A percentile compares a stretch with the other conserved stretches of the same genome.
Conservation (phyloP, 2,329 filamentous ascomycete genomes). For the Cytospora paraplurivora region DNA sequence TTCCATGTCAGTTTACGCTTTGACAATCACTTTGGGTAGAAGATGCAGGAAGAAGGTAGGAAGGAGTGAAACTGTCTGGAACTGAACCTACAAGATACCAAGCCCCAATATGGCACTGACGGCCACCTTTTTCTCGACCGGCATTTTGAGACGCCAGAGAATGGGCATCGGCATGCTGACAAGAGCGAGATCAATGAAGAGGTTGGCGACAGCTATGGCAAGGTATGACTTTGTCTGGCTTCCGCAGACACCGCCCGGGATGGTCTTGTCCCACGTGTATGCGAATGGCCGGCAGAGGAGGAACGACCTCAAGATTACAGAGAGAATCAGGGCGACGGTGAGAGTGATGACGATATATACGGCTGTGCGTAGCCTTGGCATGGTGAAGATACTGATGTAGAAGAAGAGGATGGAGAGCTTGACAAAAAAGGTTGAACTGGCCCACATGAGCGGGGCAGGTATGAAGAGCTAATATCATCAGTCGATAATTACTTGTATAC, state of each 20-base stretch:
- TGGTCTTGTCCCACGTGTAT: conserved; percentile 13
- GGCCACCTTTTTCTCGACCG: background rate
- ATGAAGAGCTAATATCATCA: background rate
- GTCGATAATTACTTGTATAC: no score
- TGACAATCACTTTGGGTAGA: no score
- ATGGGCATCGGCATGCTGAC: conserved; percentile 9
- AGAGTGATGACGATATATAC: background rate
- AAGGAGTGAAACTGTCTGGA: background rate
- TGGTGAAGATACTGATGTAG: conserved; percentile 7
- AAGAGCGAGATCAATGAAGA: conserved; percentile 4
- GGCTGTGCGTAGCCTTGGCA: background rate
- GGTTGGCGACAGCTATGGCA: background rate
- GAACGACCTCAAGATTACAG: conserved; percentile 1
- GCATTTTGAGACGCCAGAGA: conserved; percentile 11
- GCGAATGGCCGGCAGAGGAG: conserved; percentile 14
- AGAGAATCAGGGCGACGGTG: background rate
- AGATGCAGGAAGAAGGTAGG: background rate
- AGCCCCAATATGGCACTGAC: background rate
- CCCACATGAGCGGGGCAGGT: background rate
- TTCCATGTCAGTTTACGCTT: background rate
- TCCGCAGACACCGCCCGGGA: conserved; percentile 5
- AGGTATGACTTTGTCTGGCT: conserved; percentile 3
- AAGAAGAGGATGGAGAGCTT: conserved; percentile 14
- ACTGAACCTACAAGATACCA: background rate
- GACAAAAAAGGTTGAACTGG: background rate